phyloP scores from a whole-genome alignment of 1,139 yeast genomes.

The Saccharomyces hybrid region DNA sequence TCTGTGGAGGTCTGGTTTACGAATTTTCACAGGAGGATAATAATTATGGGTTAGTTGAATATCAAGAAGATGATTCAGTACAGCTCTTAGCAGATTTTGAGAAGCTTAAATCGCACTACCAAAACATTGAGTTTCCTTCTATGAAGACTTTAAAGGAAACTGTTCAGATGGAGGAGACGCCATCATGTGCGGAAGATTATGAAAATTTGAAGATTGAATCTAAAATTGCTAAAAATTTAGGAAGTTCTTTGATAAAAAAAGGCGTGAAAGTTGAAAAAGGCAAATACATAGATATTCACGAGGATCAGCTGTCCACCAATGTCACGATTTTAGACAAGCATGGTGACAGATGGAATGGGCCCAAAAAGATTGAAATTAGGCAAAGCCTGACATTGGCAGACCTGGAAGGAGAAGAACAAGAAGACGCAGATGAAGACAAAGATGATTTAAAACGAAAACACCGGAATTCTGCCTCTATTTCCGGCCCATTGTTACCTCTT shows the following conservation, averaged over 20 bases:
- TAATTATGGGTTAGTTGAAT: conserved; percentile 76
- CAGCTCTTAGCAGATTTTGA: conserved; percentile 48
- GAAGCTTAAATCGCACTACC: conserved; percentile 43
- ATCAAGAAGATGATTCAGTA: conserved; percentile 50
- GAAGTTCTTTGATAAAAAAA: conserved; percentile 38
- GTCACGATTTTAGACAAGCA: conserved; percentile 15
- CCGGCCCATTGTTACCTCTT: background rate
- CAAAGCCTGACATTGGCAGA: background rate
- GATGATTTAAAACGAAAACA: background rate
- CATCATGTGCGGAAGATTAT: conserved; percentile 40
- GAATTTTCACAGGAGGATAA: conserved; percentile 86
- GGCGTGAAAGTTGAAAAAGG: conserved; percentile 47
- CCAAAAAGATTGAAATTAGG: background rate
- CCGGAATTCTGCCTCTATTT: background rate
- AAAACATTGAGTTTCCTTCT: conserved; percentile 31
- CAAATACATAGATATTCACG: conserved; percentile 38
- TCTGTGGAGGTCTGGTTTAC: conserved; percentile 89
- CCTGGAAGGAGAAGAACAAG: background rate
- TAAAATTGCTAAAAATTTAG: conserved; percentile 44
- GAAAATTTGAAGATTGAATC: conserved; percentile 45
- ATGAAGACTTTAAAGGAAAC: conserved; percentile 6
- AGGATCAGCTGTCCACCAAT: conserved; percentile 19
- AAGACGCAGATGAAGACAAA: background rate
- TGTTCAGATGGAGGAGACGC: conserved; percentile 3
- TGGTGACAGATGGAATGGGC: conserved; percentile 9